Evolutionary conservation across 805 yeast genomes (phyloP).

Genomic region (Starmerella riodocensis): DNA sequence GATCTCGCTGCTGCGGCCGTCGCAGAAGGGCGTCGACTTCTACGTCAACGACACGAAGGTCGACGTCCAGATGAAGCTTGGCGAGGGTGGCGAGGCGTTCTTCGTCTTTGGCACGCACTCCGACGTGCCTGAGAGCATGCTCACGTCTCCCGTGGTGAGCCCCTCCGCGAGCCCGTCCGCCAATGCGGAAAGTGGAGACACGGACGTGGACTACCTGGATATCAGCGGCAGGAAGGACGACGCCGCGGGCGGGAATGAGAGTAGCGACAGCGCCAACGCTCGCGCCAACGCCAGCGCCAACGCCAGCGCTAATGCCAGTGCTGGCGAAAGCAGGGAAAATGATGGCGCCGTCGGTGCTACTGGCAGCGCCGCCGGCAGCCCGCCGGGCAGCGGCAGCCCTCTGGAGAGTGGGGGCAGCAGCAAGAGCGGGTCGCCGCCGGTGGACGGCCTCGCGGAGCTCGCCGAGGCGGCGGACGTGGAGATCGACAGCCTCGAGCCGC

Average conservation of each 20-base stretch:
- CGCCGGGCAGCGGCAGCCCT: not conserved
- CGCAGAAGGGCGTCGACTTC: constrained; percentile 85
- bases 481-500: constrained; percentile 13
- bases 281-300: not conserved
- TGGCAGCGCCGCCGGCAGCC: too few relatives aligned
- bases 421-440: too few relatives aligned
- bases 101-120: constrained; percentile 79
- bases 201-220: constrained; percentile 22
- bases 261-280: not conserved
- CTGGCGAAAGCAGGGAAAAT: too few relatives aligned
- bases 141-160: constrained; percentile 78
- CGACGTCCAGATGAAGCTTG: constrained; percentile 85
- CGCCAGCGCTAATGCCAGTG: not conserved
- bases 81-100: constrained; percentile 96
- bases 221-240: too few relatives aligned
- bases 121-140: constrained; percentile 59
- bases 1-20: constrained; percentile 81
- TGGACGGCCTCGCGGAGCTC: too few relatives aligned
- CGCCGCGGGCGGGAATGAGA: not conserved
- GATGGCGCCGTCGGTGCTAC: too few relatives aligned
- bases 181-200: constrained; percentile 13
- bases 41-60: constrained; percentile 71
- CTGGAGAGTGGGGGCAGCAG: too few relatives aligned
- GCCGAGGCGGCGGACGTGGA: not conserved
- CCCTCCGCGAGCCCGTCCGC: constrained; percentile 38